Conservation (phyloP, 192 early-diverging fungal species). For the Pilobolus umbonatus region DNA sequence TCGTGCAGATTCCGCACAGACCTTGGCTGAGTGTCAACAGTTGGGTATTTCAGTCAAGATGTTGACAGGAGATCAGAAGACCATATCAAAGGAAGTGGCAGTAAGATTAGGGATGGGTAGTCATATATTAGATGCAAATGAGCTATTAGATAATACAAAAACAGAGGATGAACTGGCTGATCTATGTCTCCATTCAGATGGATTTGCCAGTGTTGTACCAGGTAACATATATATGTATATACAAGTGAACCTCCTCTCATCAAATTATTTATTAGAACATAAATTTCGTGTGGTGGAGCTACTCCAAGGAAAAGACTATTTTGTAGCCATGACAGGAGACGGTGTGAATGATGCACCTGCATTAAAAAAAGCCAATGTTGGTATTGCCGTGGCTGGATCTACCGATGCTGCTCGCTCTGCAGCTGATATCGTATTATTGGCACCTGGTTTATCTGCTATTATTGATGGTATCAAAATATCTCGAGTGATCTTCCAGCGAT, state of each 20-base stretch:
- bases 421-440: conserved; percentile 67
- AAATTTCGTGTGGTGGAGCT: conserved; percentile 59
- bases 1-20: conserved; percentile 59
- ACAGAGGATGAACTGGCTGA: conserved; percentile 50
- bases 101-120: conserved; percentile 62
- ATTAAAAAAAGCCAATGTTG: conserved; percentile 63
- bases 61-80: conserved; percentile 74
- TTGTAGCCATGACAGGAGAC: conserved; percentile 69
- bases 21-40: conserved; percentile 56
- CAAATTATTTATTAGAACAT: conserved; percentile 38
- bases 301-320: conserved; percentile 56
- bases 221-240: conserved; percentile 55
- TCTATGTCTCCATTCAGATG: conserved; percentile 57
- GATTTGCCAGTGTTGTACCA: conserved; percentile 75
- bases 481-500: conserved; percentile 69
- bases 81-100: conserved; percentile 69
- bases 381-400: conserved; percentile 62
- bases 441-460: conserved; percentile 64
- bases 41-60: conserved; percentile 72
- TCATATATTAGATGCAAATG: conserved; percentile 59
- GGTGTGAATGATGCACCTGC: conserved; percentile 70
- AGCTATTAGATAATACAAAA: conserved; percentile 41
- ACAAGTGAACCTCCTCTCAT: conserved; percentile 27
- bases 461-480: conserved; percentile 68
- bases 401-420: conserved; percentile 69